Percentiles rank a stretch among this genome's conserved stretches.
Conservation (phyloP, 2,329 filamentous ascomycete species). For the Fusarium sp. region DNA sequence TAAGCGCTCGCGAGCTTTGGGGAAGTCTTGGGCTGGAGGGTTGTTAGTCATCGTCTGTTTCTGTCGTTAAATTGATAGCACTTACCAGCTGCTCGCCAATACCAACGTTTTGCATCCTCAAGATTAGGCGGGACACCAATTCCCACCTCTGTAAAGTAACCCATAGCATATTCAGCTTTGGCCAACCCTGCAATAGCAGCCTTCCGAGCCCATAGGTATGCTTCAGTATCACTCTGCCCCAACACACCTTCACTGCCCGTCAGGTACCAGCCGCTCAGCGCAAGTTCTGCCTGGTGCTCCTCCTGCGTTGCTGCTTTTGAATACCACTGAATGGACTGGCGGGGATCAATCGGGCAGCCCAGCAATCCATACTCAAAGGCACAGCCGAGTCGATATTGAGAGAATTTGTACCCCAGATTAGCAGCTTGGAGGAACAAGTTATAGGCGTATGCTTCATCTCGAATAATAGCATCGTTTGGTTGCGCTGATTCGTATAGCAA, state of each 20-base stretch:
- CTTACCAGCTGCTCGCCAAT: conserved; percentile 96
- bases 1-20: conserved; percentile 89
- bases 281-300: conserved; percentile 91
- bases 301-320: conserved; percentile 89
- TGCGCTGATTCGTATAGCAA: conserved; percentile 72
- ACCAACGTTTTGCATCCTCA: conserved; percentile 98
- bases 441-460: conserved; percentile 85
- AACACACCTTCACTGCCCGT: conserved; percentile 90
- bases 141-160: conserved; percentile 95
- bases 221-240: conserved; percentile 92
- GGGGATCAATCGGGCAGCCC: conserved; percentile 83
- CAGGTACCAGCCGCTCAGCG: conserved; percentile 91
- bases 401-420: conserved; percentile 92
- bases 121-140: conserved; percentile 88
- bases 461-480: conserved; percentile 77
- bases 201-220: conserved; percentile 96
- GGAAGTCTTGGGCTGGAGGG: conserved; percentile 84
- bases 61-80: conserved; percentile 42
- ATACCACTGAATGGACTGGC: conserved; percentile 93
- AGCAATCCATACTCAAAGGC: conserved; percentile 91
- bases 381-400: conserved; percentile 87
- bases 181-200: conserved; percentile 87
- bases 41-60: conserved; percentile 44
- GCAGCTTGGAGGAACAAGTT: conserved; percentile 86
- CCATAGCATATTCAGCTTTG: conserved; percentile 97